Conservation (phyloP, 225 moss, liverwort and hornwort genomes). For the Neckera pumila region DNA sequence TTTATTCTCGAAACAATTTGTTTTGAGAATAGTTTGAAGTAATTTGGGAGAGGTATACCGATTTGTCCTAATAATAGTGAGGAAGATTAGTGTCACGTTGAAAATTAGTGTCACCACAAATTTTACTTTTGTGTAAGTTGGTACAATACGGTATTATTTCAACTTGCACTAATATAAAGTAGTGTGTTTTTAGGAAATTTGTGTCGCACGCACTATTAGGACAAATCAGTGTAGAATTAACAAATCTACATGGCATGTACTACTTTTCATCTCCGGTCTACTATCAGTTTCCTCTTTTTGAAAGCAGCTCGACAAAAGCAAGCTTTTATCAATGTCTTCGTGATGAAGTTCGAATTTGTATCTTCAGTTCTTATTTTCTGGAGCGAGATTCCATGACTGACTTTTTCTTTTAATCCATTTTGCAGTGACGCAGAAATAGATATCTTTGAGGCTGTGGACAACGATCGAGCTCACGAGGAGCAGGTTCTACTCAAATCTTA, state of each 20-base stretch:
- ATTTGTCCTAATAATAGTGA: background rate
- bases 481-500: constrained; percentile 32
- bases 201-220: background rate
- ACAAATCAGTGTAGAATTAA: background rate
- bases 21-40: background rate
- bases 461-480: constrained; percentile 64
- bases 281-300: background rate
- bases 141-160: background rate
- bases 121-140: no score
- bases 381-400: background rate
- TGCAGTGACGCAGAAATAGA: constrained; percentile 91
- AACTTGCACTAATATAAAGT: background rate
- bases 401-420: background rate
- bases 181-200: background rate
- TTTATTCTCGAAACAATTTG: background rate
- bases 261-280: background rate
- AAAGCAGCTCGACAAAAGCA: background rate
- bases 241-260: background rate
- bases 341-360: background rate
- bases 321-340: background rate
- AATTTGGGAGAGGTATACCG: background rate
- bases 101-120: background rate
- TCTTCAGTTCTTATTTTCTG: background rate
- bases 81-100: background rate
- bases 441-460: constrained; percentile 84